Evolutionary conservation across 306 rosid species (phyloP).

Genomic region (Cicer pinnatifidum): DNA sequence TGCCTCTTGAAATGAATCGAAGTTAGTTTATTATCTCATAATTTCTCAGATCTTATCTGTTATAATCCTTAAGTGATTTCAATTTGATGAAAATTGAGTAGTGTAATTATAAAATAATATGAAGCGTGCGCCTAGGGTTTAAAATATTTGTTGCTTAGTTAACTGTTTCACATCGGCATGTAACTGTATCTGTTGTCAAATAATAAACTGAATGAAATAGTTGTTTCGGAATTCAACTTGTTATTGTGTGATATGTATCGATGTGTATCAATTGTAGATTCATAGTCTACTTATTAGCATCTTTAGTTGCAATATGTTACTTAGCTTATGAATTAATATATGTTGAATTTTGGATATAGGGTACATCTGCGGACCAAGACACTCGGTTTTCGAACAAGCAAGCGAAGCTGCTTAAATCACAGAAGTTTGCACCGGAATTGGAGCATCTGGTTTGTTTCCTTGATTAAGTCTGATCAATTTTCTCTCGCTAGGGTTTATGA

Average conservation of each 20-base stretch:
- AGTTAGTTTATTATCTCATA: slow-evolving; percentile 35
- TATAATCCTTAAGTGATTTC: background rate
- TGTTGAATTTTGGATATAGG: slow-evolving; percentile 55
- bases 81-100: background rate
- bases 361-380: slow-evolving; percentile 97
- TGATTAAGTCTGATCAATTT: background rate
- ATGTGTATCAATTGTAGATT: background rate
- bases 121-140: background rate
- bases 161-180: background rate
- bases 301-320: background rate
- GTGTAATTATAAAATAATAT: background rate
- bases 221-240: background rate
- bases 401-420: slow-evolving; percentile 90
- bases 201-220: background rate
- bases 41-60: slow-evolving; percentile 41
- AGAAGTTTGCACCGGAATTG: slow-evolving; percentile 92
- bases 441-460: slow-evolving; percentile 79
- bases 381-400: slow-evolving; percentile 97
- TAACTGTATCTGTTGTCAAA: background rate
- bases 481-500: background rate
- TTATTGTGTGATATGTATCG: background rate
- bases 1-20: background rate
- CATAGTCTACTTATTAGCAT: background rate
- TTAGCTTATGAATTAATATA: slow-evolving; percentile 5
- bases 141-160: background rate